These are phyloP conservation scores for Conoideocrella luteorostrata DNA, from an alignment of 2,329 filamentous ascomycete genomes.

Conservation along the genomic window DNA sequence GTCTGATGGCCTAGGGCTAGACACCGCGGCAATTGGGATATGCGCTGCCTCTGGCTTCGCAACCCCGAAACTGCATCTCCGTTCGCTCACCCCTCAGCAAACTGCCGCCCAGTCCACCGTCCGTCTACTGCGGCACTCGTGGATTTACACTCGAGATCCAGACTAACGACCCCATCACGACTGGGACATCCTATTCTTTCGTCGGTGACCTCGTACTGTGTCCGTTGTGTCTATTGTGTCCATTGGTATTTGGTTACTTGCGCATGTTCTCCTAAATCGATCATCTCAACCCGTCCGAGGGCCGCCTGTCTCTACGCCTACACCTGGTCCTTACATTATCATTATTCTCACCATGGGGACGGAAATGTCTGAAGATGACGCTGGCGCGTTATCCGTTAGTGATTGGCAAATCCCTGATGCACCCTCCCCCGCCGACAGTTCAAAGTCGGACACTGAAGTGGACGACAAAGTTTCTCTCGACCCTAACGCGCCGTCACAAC, in stretches of 20 bases:
- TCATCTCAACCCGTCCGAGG: slow-evolving; percentile 6
- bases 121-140: background rate
- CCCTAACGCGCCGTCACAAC: slow-evolving; percentile 38
- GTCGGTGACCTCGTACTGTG: background rate
- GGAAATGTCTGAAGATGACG: slow-evolving; percentile 39
- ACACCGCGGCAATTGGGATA: slow-evolving; percentile 31
- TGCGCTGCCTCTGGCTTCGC: slow-evolving; percentile 29
- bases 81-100: slow-evolving; percentile 6
- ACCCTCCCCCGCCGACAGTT: slow-evolving; percentile 36
- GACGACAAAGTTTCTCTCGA: slow-evolving; percentile 28
- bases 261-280: slow-evolving; percentile 11
- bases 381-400: slow-evolving; percentile 25
- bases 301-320: slow-evolving; percentile 1
- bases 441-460: slow-evolving; percentile 34
- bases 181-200: background rate
- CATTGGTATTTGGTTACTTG: background rate
- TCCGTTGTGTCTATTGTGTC: background rate
- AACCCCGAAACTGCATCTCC: slow-evolving; percentile 20
- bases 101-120: background rate
- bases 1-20: slow-evolving; percentile 30
- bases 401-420: slow-evolving; percentile 30
- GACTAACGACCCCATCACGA: background rate
- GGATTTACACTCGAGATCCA: background rate
- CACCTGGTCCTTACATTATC: background rate
- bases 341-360: slow-evolving; percentile 23